Percentiles rank a stretch among this genome's conserved stretches.
Conservation (phyloP, 176 grass and related monocot genomes). For the Carex kokanica region DNA sequence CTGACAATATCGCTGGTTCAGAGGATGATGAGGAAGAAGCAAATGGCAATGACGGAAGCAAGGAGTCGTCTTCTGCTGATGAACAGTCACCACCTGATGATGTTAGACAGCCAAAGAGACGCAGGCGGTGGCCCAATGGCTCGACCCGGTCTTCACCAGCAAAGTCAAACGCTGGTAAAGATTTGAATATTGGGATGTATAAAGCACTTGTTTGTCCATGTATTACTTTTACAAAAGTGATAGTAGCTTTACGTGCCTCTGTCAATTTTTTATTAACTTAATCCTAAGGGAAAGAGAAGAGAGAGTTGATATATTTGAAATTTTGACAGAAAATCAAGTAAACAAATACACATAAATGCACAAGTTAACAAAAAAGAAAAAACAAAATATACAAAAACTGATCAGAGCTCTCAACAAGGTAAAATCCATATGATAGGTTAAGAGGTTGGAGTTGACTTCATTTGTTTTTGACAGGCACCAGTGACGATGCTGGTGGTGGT, state of each 20-base stretch:
- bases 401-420: background rate
- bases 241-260: background rate
- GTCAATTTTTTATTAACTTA: slow-evolving; percentile 12
- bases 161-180: slow-evolving; percentile 27
- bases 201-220: background rate
- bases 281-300: background rate
- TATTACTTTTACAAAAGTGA: background rate
- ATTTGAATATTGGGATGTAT: slow-evolving; percentile 4
- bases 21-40: slow-evolving; percentile 52
- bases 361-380: background rate
- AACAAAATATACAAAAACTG: background rate
- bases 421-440: background rate
- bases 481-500: slow-evolving; percentile 40
- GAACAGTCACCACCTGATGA: slow-evolving; percentile 39
- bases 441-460: background rate
- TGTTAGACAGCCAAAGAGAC: slow-evolving; percentile 52
- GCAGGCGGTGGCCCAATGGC: slow-evolving; percentile 37
- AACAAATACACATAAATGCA: background rate
- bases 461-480: slow-evolving; percentile 32
- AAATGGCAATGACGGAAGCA: slow-evolving; percentile 48
- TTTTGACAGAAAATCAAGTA: background rate
- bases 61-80: slow-evolving; percentile 52
- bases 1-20: slow-evolving; percentile 29
- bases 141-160: slow-evolving; percentile 58
- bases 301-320: background rate